Evolutionary conservation across 306 rosid genomes (phyloP), one percentile per base, ranked within the genome.

Genomic region (Rosa persica): DNA sequence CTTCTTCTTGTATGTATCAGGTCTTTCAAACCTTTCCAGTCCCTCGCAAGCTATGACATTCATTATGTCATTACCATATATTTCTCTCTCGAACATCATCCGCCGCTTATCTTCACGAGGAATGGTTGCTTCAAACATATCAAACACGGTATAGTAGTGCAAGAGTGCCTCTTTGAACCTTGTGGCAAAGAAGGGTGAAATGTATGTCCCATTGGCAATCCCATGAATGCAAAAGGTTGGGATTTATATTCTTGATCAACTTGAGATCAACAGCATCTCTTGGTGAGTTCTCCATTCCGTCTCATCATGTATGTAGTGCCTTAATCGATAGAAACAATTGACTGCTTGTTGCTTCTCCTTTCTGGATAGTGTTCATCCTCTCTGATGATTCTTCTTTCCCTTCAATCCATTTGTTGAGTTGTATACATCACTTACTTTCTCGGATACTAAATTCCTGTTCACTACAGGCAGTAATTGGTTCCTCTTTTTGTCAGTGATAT

Each of bases 41-140:
- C 87, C 85, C 74, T 84, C 85, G 5, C 87, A 81, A 1, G 87
- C 83, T 19, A 81, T 4, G 6, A 64, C 80, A 74, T 84, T 84
- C 65, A 67, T 40, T 16, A 61, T 64, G 9, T 73, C 77, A 46
- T 77, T 67, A 20, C 76, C 87, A 66, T 12, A 34, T 4, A 69
- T 5, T 47, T 38, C 76, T 36, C 23, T 70, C 67, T 84, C 85
- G 17, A 81, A 84, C 78, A 47, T 16, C 75, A 34, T 8, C 22
- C 87, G 30, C 30, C 40, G 30, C n/a, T 23, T 51, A 49, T 84
- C 69, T 15, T 81, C 85, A 17, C 72, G 40, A 7, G 76, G 40
- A 8, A 69, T 20, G 1, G 44, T 81, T 0, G 61, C 42, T 23
- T 81, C 88, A 27, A 73, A 68, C 44, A 75, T 69, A 47, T 85